These are phyloP conservation scores for Fusarium sp. DNA, from an alignment of 2,329 filamentous ascomycete genomes.

Conservation along the genomic window DNA sequence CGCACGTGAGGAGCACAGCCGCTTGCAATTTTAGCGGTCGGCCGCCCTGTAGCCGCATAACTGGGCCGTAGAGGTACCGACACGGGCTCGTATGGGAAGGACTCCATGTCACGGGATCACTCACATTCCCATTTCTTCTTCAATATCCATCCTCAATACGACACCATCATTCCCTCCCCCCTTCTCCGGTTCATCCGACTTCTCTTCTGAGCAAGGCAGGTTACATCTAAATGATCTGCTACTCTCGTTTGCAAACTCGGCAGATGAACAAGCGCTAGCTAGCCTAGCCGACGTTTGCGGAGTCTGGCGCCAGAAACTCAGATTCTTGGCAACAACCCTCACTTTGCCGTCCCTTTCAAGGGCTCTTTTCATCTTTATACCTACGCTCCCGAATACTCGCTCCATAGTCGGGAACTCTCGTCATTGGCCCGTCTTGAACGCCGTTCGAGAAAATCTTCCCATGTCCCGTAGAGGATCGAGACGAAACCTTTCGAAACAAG, in stretches of 20 bases:
- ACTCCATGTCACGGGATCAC: not conserved
- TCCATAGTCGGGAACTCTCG: not conserved
- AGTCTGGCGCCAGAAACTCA: not conserved
- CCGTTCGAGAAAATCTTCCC: conserved; percentile 3
- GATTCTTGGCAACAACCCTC: not conserved
- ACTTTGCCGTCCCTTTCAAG: not conserved
- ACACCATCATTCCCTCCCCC: not conserved
- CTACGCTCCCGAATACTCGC: not conserved
- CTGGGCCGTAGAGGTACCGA: not conserved
- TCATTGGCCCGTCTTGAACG: not conserved
- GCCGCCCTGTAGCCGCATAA: not conserved
- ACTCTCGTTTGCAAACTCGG: not conserved
- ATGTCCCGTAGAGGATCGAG: conserved; percentile 3
- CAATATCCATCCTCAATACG: conserved; percentile 14
- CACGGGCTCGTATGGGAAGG: not conserved
- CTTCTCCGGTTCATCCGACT: conserved; percentile 11
- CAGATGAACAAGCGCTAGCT: conserved; percentile 12
- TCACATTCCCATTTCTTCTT: not conserved
- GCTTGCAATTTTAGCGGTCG: conserved; percentile 6
- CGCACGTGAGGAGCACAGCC: conserved; percentile 25
- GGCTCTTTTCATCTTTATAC: conserved; percentile 1
- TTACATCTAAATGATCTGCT: conserved; percentile 8
- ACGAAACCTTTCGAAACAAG: conserved; percentile 37
- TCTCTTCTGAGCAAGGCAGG: conserved; percentile 1
- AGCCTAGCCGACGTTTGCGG: conserved; percentile 1